Evolutionary conservation across 225 moss, liverwort and hornwort genomes (phyloP), one percentile per base, ranked within the genome.

Genomic region (Asterella californica): DNA sequence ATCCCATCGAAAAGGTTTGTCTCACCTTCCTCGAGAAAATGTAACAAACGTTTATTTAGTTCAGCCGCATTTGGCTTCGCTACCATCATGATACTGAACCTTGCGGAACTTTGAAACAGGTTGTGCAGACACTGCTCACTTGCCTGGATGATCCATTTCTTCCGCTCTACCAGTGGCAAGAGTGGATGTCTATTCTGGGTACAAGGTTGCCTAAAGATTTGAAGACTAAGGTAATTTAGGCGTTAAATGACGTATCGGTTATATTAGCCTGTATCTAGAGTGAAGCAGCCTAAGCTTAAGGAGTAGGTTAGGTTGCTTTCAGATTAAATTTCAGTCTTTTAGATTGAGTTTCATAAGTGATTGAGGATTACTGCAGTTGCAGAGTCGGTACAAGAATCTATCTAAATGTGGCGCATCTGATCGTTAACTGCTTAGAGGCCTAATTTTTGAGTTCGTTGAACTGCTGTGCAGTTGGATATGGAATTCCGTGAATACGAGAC

Each of bases 91-190:
- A 36, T 18, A 68, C 48, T 74, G 74, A 59, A 66, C 63, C 62
- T 29, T 46, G 9, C 22, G 21, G 70, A 24, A 54, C 53, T 50
- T 30, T 32, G 33, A 15, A 83, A 89, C 93, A 99, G 93, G 94
- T 99, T 84, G 97, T 92, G 72, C 85, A 83, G 81, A 85, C 91
- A 18, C 87, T 99, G 82, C 90, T 95, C 17, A 87, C 85, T 50
- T 99, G 97, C 83, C 87, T 99, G 82, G 97, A 99, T 76, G 97
- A 99, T 81, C 97, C 97, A 45, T 90, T 90, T 76, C 90, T 99
- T 46, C 94, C 94, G 57, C 86, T 91, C 75, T 86, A 95, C 61
- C 97, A 99, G 85, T 99, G 97, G 97, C 94, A 99, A 84, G 97
- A 99, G 72, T 90, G 92, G 87, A 95, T 99, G 88, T 90, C 97